phyloP scores from a whole-genome alignment of 2,329 filamentous ascomycete genomes.

The Trichoderma sp. region DNA sequence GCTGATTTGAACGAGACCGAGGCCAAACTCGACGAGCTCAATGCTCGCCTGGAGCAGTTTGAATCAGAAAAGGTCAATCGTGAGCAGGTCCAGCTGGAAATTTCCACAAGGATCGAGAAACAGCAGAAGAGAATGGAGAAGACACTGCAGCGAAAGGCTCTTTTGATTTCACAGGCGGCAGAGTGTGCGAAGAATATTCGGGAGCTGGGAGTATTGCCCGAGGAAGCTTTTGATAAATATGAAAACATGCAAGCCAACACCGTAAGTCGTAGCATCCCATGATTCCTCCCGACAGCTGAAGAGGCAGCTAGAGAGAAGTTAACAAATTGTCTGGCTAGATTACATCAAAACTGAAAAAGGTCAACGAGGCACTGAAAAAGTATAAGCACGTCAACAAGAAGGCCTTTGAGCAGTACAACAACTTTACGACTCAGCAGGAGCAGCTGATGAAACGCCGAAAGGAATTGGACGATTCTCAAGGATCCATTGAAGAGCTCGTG shows the following conservation, averaged over 20 bases:
- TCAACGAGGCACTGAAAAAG: constrained; percentile 91
- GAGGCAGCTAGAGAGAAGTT: constrained; percentile 23
- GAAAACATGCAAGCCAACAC: constrained; percentile 77
- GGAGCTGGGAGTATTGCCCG: constrained; percentile 87
- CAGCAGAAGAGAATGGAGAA: constrained; percentile 91
- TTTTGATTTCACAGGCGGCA: constrained; percentile 72
- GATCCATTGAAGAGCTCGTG: constrained; percentile 89
- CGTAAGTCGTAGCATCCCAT: constrained; percentile 48
- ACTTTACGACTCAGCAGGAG: constrained; percentile 90
- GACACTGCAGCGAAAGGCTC: constrained; percentile 83
- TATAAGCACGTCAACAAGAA: constrained; percentile 99
- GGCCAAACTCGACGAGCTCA: constrained; percentile 60
- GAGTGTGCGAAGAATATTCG: constrained; percentile 88
- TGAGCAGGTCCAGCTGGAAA: constrained; percentile 72
- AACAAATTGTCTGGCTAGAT: constrained; percentile 44
- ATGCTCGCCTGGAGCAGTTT: constrained; percentile 56
- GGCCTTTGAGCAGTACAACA: constrained; percentile 98
- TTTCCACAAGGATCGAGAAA: constrained; percentile 76
- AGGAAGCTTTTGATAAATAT: constrained; percentile 92
- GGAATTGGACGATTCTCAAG: constrained; percentile 84
- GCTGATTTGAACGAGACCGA: constrained; percentile 75
- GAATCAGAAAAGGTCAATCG: constrained; percentile 61
- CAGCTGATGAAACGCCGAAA: constrained; percentile 79
- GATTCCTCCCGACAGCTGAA: too few relatives aligned
- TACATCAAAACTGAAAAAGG: constrained; percentile 75